Evolutionary conservation across 2,329 filamentous ascomycete genomes (phyloP).

Genomic region (Neofusicoccum sp.): DNA sequence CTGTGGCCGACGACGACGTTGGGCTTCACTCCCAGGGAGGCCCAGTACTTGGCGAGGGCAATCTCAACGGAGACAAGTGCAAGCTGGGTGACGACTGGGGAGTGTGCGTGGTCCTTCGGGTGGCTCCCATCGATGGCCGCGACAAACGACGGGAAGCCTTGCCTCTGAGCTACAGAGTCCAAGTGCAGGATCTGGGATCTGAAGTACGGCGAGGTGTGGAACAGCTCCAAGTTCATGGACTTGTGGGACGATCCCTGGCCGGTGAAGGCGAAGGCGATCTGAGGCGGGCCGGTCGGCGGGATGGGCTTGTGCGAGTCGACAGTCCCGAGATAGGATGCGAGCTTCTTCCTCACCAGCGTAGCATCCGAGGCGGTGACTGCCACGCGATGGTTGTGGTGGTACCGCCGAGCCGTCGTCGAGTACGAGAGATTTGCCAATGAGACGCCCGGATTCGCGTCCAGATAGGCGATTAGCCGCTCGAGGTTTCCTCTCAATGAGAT

Average conservation of each 20-base stretch:
- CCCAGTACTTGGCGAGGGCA: constrained; percentile 21
- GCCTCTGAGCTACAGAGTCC: constrained; percentile 27
- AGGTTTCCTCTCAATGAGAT: constrained; percentile 22
- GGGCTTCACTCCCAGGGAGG: constrained; percentile 20
- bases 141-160: constrained; percentile 33
- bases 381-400: constrained; percentile 25
- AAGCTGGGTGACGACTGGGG: constrained; percentile 34
- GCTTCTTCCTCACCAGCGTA: constrained; percentile 11
- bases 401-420: constrained; percentile 27
- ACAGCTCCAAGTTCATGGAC: constrained; percentile 22
- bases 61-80: constrained; percentile 43
- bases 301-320: constrained; percentile 7
- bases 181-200: constrained; percentile 30
- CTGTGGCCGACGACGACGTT: constrained; percentile 26
- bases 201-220: constrained; percentile 26
- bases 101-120: not conserved
- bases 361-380: constrained; percentile 5
- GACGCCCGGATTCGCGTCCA: constrained; percentile 19
- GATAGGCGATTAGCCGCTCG: constrained; percentile 18
- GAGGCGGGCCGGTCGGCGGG: constrained; percentile 18
- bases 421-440: constrained; percentile 24
- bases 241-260: constrained; percentile 36
- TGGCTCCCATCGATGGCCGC: constrained; percentile 20
- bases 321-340: not conserved
- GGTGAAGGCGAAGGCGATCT: constrained; percentile 40